A percentile compares a stretch with the other conserved stretches of the same genome.
phyloP scores from a whole-genome alignment of 2,329 filamentous ascomycete genomes.

The Aspergillus fijiensis region DNA sequence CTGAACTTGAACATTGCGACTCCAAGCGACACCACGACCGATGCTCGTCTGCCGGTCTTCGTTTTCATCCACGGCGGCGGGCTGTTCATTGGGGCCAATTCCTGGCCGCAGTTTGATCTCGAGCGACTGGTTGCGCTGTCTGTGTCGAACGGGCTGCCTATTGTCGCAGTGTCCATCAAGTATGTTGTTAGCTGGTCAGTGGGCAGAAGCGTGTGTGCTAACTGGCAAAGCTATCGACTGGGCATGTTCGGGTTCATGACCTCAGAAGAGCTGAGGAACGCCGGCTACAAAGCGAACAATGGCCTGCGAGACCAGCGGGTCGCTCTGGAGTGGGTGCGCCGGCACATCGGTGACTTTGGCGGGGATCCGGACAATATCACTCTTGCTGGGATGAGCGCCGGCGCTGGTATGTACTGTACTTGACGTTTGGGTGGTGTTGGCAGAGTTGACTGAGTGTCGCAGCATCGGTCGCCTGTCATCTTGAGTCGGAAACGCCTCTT shows the following conservation, averaged over 20 bases:
- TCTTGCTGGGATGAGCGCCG: conserved; percentile 51
- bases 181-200: conserved; percentile 21
- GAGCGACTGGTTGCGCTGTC: conserved; percentile 48
- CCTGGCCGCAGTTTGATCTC: conserved; percentile 55
- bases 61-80: conserved; percentile 57
- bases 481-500: conserved; percentile 39
- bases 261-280: conserved; percentile 48
- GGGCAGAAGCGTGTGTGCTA: not conserved
- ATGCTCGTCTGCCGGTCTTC: conserved; percentile 49
- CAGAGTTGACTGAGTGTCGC: not conserved
- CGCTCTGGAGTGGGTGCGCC: conserved; percentile 41
- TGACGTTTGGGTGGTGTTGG: conserved; percentile 1
- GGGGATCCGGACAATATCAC: conserved; percentile 43
- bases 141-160: conserved; percentile 43
- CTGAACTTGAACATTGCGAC: conserved; percentile 55
- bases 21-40: conserved; percentile 30
- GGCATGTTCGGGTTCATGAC: conserved; percentile 49
- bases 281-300: conserved; percentile 48
- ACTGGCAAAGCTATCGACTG: conserved; percentile 47
- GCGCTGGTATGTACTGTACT: conserved; percentile 31
- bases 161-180: conserved; percentile 51
- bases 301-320: conserved; percentile 51
- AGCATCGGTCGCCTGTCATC: conserved; percentile 35
- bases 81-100: conserved; percentile 51
- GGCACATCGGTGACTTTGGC: conserved; percentile 44